A percentile compares a stretch with the other conserved stretches of the same genome.
Evolutionary conservation across 352 stramenopile genomes (phyloP).

Genomic region (Phytophthora rubi): DNA sequence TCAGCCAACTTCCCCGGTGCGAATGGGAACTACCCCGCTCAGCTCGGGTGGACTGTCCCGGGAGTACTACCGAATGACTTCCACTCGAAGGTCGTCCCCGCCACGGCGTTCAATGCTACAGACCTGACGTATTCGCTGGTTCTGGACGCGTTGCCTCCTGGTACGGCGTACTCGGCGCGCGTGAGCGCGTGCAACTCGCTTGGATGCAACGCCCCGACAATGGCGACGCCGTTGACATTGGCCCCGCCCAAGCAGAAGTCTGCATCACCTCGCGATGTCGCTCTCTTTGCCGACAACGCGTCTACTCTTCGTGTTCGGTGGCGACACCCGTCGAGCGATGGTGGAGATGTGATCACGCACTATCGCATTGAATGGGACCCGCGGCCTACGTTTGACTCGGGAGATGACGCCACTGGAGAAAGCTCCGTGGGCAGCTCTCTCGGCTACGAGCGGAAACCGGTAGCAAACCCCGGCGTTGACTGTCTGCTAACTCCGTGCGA

Average conservation of each 20-base stretch:
- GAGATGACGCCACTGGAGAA: slow-evolving; percentile 30
- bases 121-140: slow-evolving; percentile 28
- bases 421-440: slow-evolving; percentile 65
- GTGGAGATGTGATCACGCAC: slow-evolving; percentile 92
- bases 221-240: slow-evolving; percentile 73
- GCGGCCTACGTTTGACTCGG: slow-evolving; percentile 83
- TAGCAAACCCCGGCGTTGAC: slow-evolving; percentile 71
- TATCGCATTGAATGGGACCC: slow-evolving; percentile 96
- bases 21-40: slow-evolving; percentile 43
- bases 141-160: slow-evolving; percentile 61
- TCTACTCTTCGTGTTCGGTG: slow-evolving; percentile 89
- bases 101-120: slow-evolving; percentile 1
- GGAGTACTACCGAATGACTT: slow-evolving; percentile 62
- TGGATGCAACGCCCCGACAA: slow-evolving; percentile 86
- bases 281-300: slow-evolving; percentile 71
- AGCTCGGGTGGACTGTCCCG: slow-evolving; percentile 72
- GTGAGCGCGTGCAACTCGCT: slow-evolving; percentile 92
- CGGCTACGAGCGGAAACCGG: slow-evolving; percentile 76
- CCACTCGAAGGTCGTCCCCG: slow-evolving; percentile 46
- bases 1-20: slow-evolving; percentile 47
- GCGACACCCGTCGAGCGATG: slow-evolving; percentile 90
- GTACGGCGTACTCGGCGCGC: slow-evolving; percentile 84
- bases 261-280: slow-evolving; percentile 78
- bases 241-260: slow-evolving; percentile 89
- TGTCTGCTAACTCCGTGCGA: slow-evolving; percentile 84